Evolutionary conservation across 2,329 filamentous ascomycete genomes (phyloP).

Genomic region (Exophiala dermatitidis): DNA sequence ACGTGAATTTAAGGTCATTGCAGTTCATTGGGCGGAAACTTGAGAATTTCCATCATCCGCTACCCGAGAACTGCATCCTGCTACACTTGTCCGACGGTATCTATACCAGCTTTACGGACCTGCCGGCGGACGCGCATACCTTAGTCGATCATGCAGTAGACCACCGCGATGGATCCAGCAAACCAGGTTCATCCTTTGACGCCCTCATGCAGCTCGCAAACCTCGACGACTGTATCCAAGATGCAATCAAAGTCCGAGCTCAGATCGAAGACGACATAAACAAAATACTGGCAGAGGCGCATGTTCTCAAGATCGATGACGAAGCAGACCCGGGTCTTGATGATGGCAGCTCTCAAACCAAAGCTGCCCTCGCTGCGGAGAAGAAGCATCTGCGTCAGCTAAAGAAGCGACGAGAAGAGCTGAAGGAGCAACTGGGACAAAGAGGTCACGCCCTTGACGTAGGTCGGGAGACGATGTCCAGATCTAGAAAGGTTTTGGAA

Average conservation of each 20-base stretch:
- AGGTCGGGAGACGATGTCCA: constrained; percentile 9
- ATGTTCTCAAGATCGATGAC: constrained; percentile 31
- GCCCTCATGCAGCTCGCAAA: constrained; percentile 81
- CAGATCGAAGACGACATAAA: constrained; percentile 73
- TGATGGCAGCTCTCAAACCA: constrained; percentile 28
- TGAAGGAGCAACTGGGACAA: constrained; percentile 37
- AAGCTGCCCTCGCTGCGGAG: constrained; percentile 18
- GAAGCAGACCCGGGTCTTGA: constrained; percentile 35
- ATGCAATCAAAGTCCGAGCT: constrained; percentile 71
- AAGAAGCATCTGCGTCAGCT: constrained; percentile 26
- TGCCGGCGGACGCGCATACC: constrained; percentile 43
- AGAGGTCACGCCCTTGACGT: constrained; percentile 16
- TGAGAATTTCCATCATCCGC: constrained; percentile 59
- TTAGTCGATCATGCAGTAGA: constrained; percentile 8
- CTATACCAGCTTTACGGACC: constrained; percentile 66
- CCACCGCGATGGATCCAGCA: constrained; percentile 13
- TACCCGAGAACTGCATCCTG: constrained; percentile 74
- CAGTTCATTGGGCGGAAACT: constrained; percentile 68
- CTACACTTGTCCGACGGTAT: constrained; percentile 82
- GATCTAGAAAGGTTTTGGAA: constrained; percentile 5
- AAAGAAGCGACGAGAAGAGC: constrained; percentile 35
- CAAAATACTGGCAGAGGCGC: constrained; percentile 15
- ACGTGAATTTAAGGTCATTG: constrained; percentile 62
- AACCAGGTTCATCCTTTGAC: constrained; percentile 69
- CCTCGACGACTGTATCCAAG: constrained; percentile 82